These are phyloP conservation scores for Geotrichum restrictum DNA, from an alignment of 1,139 yeast genomes.

Conservation along the genomic window DNA sequence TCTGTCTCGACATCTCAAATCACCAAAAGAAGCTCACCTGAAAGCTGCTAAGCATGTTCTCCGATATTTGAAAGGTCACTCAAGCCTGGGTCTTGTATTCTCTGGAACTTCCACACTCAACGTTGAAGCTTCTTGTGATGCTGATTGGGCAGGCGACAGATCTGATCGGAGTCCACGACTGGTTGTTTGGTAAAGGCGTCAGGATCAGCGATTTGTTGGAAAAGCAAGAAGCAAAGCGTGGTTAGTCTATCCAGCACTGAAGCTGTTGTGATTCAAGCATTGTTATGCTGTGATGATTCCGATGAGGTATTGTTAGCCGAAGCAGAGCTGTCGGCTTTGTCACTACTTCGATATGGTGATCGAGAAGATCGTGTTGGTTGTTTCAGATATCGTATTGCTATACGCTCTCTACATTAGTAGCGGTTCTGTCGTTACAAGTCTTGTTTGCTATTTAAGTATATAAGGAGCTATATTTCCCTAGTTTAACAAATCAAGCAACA, in stretches of 20 bases:
- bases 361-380: too few relatives aligned
- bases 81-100: neutral
- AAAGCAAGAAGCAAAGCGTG: conserved; percentile 3
- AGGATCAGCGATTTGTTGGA: conserved; percentile 20
- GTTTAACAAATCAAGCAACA: too few relatives aligned
- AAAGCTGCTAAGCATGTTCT: conserved; percentile 24
- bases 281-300: too few relatives aligned
- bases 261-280: too few relatives aligned
- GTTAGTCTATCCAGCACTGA: neutral
- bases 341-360: too few relatives aligned
- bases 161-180: conserved; percentile 17
- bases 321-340: too few relatives aligned
- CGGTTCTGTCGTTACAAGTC: too few relatives aligned
- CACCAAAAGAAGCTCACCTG: conserved; percentile 20
- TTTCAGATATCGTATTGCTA: too few relatives aligned
- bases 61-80: conserved; percentile 21
- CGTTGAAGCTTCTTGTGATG: conserved; percentile 12
- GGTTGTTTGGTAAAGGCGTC: conserved; percentile 20
- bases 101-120: neutral
- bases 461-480: too few relatives aligned
- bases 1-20: conserved; percentile 19
- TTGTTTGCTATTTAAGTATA: too few relatives aligned
- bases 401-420: too few relatives aligned
- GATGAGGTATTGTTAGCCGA: too few relatives aligned
- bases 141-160: conserved; percentile 23